Base-by-base conservation (phyloP, 2,329 filamentous ascomycete species). In the Cercospora berteroae region DNA sequence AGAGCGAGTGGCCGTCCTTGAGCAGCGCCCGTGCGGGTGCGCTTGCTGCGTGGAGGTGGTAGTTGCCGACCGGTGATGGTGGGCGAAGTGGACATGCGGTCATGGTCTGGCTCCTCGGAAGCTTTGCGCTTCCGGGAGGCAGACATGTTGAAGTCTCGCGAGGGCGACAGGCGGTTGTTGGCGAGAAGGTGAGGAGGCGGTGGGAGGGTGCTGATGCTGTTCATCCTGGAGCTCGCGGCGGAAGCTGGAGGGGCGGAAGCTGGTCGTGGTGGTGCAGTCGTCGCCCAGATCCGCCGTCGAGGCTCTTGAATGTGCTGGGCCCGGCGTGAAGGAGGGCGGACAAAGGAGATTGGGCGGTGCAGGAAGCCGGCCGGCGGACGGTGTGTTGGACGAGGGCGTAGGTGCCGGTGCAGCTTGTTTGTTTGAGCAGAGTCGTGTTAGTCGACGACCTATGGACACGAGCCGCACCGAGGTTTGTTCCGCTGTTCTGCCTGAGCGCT, bases 31-130 rank as follows among this genome's bases (percentile, higher is more conserved):
- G 89, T 87, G 67, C 88, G 86, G 71, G 85, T 81, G 68, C 87
- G 84, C 79, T 90, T 90, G 77, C 91, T 92, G 60, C 88, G 84
- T 56, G 79, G 73, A 58, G 77, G 74, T 29, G 77, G 73, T 10
- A 96, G 87, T 65, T 88, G 83, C 74, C 92, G 87, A 70, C 88
- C 83, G 72, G 89, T 83, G 67, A 91, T 86, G 69, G 91, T 90
- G 58, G 94, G 93, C 44, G 94, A 97, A 80, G 94, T 89, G 67
- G 90, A 93, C 92, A 98, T 97, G 77, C 93, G 92, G 77, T 90
- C 89, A 70, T 86, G 79, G 73, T 88, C 87, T 29, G 73, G 80
- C 75, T 89, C 88, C 73, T 89, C 87, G 65, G 94, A 92, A 76
- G 92, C 93, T 85, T 98, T 98, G 81, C 95, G 90, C 85, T 98